Conservation (phyloP, 1,284 basidiomycete genomes). For the Pseudozyma flocculosa region DNA sequence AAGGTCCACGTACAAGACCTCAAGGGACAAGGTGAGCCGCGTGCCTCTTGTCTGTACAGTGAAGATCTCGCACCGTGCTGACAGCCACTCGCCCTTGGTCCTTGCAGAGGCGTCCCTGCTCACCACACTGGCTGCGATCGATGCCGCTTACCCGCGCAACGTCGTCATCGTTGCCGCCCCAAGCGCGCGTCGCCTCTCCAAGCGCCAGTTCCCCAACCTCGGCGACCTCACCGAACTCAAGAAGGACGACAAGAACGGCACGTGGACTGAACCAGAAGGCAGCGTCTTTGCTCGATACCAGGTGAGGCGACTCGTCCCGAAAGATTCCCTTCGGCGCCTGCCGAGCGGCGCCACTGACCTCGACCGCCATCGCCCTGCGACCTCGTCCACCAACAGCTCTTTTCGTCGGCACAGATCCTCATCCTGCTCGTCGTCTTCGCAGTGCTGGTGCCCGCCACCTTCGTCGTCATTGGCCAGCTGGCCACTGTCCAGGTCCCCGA, state of each 20-base stretch:
- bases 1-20: constrained; percentile 7
- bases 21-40: constrained; percentile 11
- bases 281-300: constrained; percentile 35
- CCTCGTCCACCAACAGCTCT: constrained; percentile 14
- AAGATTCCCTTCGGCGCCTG: too few relatives aligned
- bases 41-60: not conserved
- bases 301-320: constrained; percentile 6
- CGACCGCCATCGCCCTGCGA: not conserved
- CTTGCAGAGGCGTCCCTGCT: constrained; percentile 7
- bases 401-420: constrained; percentile 30
- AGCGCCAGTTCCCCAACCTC: constrained; percentile 20
- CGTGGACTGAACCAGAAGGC: constrained; percentile 30
- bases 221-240: constrained; percentile 3
- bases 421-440: constrained; percentile 26
- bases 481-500: constrained; percentile 34
- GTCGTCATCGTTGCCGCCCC: constrained; percentile 9
- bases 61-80: not conserved
- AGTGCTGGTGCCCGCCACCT: constrained; percentile 24
- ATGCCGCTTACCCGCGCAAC: constrained; percentile 18
- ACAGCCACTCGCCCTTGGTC: not conserved
- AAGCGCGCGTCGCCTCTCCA: constrained; percentile 5
- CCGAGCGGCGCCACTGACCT: too few relatives aligned
- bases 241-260: constrained; percentile 6
- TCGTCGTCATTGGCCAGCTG: constrained; percentile 34
- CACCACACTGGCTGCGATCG: constrained; percentile 8